Percentiles rank a stretch among this genome's conserved stretches.
Conservation (phyloP, 371 early-diverging fungal genomes). For the Thermomucor indicae-seudaticae region DNA sequence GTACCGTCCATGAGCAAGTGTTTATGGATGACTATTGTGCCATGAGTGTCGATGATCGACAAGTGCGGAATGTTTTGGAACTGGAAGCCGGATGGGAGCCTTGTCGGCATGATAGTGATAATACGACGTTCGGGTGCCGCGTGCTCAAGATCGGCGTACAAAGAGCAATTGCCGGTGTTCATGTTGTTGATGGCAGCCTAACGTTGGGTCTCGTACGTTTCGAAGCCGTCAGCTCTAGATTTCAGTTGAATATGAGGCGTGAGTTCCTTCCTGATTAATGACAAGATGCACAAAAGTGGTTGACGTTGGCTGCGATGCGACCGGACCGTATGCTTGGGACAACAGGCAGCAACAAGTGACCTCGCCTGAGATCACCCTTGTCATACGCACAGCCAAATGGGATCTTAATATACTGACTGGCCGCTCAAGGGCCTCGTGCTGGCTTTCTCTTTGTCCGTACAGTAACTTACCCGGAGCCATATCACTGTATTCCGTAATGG, state of each 20-base stretch:
- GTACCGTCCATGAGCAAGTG: constrained; percentile 10
- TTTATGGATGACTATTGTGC: constrained; percentile 36
- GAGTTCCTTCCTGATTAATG: constrained; percentile 35
- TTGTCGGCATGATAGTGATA: constrained; percentile 14
- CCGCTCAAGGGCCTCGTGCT: no score
- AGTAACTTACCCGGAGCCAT: no score
- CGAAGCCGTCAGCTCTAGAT: constrained; percentile 41
- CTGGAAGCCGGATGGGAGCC: constrained; percentile 11
- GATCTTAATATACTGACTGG: no score
- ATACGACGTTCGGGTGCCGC: constrained; percentile 2
- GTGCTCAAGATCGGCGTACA: constrained; percentile 20
- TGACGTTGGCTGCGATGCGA: no score
- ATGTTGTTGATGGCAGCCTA: constrained; percentile 20
- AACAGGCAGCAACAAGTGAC: no score
- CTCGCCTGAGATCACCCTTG: no score
- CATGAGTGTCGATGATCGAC: constrained; percentile 37
- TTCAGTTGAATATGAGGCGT: constrained; percentile 39
- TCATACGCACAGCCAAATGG: no score
- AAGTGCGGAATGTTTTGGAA: constrained; percentile 15
- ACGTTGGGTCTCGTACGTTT: constrained; percentile 34
- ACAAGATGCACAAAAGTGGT: no score
- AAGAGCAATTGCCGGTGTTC: constrained; percentile 29
- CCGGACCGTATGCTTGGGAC: no score
- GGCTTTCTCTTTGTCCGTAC: no score
- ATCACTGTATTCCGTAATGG: no score